Evolutionary conservation across 805 yeast species (phyloP).

Genomic region (Wickerhamiella galacta): DNA sequence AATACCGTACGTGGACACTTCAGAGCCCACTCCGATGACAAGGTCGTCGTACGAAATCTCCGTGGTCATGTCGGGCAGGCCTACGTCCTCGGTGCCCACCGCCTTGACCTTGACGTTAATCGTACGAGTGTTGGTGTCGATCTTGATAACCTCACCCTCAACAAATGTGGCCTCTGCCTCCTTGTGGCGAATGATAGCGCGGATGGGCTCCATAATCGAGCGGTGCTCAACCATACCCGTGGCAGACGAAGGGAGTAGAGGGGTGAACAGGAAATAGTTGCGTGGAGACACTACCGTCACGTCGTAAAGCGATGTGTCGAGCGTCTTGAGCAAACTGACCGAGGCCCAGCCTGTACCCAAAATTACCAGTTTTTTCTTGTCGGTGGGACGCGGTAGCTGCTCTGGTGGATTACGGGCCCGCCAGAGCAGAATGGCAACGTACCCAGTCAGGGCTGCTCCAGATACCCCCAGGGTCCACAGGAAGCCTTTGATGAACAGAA

Average conservation of each 20-base stretch:
- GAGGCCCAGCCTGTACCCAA: constrained; percentile 87
- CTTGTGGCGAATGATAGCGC: constrained; percentile 63
- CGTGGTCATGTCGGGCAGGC: constrained; percentile 27
- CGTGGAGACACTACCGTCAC: constrained; percentile 86
- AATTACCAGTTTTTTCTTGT: constrained; percentile 57
- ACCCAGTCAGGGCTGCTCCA: constrained; percentile 31
- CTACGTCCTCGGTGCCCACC: constrained; percentile 17
- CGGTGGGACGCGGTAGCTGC: constrained; percentile 32
- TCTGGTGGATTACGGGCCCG: constrained; percentile 23
- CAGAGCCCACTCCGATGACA: constrained; percentile 89
- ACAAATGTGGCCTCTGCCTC: constrained; percentile 63
- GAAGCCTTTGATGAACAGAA: no score
- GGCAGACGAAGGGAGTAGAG: constrained; percentile 87
- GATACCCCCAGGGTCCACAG: constrained; percentile 8
- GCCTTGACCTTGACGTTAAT: constrained; percentile 31
- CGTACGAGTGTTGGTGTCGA: constrained; percentile 55
- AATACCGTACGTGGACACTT: constrained; percentile 84
- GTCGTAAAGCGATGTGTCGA: constrained; percentile 76
- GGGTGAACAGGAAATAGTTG: constrained; percentile 89
- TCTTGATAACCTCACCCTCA: constrained; percentile 79
- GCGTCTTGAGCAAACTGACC: constrained; percentile 61
- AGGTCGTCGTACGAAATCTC: constrained; percentile 62
- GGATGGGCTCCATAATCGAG: constrained; percentile 86
- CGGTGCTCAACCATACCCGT: constrained; percentile 81
- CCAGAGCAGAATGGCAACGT: constrained; percentile 38